A percentile compares a stretch with the other conserved stretches of the same genome.
Evolutionary conservation across 306 rosid species (phyloP).

Genomic region (Prosopis cineraria): DNA sequence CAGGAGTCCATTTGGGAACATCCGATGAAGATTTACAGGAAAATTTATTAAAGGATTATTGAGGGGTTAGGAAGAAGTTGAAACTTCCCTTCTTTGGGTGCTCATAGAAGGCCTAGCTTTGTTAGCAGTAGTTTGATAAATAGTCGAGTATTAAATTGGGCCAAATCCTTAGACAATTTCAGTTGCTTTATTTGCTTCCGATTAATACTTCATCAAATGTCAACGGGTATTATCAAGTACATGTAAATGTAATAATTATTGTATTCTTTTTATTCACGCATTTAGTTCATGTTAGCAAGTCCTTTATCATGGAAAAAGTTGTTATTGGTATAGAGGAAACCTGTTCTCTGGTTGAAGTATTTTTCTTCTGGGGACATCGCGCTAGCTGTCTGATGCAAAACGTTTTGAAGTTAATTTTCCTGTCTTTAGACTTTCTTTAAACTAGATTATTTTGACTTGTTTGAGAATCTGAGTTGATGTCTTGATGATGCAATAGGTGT

Average conservation of each 20-base stretch:
- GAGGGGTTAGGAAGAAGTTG: too few relatives aligned
- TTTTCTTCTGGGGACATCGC: background rate
- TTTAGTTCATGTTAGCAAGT: background rate
- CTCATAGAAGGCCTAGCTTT: slow-evolving; percentile 7
- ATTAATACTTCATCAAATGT: background rate
- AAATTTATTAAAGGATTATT: too few relatives aligned
- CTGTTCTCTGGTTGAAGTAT: background rate
- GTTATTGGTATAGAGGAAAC: background rate
- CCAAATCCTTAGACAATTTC: background rate
- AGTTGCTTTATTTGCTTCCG: slow-evolving; percentile 9
- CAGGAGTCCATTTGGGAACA: too few relatives aligned
- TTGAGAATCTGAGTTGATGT: too few relatives aligned
- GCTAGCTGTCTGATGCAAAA: background rate
- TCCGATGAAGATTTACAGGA: too few relatives aligned
- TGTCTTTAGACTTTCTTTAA: background rate
- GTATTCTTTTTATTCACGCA: background rate
- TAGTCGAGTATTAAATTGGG: slow-evolving; percentile 3
- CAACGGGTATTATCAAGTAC: background rate
- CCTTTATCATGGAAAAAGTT: background rate
- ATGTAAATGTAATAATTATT: background rate
- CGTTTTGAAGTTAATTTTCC: background rate
- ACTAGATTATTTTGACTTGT: too few relatives aligned
- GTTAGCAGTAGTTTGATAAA: background rate
- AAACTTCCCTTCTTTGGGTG: background rate
- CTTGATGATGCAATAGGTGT: background rate